Evolutionary conservation across 2,329 filamentous ascomycete genomes (phyloP).

Genomic region (Allantophomopsis lycopodina): DNA sequence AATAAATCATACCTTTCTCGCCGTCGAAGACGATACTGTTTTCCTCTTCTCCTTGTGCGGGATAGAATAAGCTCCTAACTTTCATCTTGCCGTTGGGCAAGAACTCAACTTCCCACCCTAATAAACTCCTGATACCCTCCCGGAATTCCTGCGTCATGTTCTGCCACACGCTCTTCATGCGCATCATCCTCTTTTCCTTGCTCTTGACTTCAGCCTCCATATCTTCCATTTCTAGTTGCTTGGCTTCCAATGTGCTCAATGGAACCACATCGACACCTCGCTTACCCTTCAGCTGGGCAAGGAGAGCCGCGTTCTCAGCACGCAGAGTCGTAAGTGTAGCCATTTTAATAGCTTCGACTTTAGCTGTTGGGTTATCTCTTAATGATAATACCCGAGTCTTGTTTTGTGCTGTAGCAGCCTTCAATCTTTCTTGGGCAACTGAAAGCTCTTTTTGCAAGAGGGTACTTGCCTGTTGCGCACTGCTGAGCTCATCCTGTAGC

Average conservation of each 20-base stretch:
- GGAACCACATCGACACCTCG: conserved; percentile 44
- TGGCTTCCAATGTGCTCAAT: conserved; percentile 58
- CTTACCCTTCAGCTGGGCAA: conserved; percentile 50
- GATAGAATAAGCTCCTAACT: conserved; percentile 75
- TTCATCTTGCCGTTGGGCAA: conserved; percentile 95
- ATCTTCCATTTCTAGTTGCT: conserved; percentile 62
- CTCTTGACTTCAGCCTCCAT: conserved; percentile 55
- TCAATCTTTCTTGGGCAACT: conserved; percentile 60
- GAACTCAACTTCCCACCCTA: conserved; percentile 93
- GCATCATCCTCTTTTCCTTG: conserved; percentile 68
- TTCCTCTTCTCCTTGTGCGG: conserved; percentile 48
- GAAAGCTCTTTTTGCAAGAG: conserved; percentile 65
- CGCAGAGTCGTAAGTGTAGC: conserved; percentile 65
- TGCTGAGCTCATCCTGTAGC: conserved; percentile 63
- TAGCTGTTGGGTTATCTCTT: conserved; percentile 81
- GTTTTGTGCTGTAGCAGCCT: conserved; percentile 47
- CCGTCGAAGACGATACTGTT: conserved; percentile 68
- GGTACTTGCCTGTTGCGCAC: conserved; percentile 54
- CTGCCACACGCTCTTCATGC: conserved; percentile 86
- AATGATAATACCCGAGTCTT: conserved; percentile 76
- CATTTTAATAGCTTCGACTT: conserved; percentile 73
- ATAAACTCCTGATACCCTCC: conserved; percentile 79
- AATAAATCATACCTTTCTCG: conserved; percentile 45
- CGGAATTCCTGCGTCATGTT: conserved; percentile 90
- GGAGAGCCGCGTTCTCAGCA: conserved; percentile 72